phyloP scores from a whole-genome alignment of 495 filamentous ascomycete species.

The Oidiodendron maius region DNA sequence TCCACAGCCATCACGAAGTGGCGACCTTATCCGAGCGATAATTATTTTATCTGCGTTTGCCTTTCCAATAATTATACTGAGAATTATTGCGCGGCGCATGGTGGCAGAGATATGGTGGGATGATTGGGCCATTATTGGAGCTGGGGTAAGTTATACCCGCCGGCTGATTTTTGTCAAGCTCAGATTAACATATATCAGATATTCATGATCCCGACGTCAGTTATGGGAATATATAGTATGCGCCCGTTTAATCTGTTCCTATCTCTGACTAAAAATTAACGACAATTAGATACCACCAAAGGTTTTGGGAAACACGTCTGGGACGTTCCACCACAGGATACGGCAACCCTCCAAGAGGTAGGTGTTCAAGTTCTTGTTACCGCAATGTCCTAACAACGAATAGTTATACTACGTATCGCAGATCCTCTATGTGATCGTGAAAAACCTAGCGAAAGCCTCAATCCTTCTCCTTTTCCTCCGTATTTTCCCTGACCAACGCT shows the following conservation, averaged over 20 bases:
- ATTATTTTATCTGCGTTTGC: neutral
- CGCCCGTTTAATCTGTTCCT: too few relatives aligned
- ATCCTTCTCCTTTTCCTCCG: conserved; percentile 47
- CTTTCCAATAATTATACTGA: conserved; percentile 2
- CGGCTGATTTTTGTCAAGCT: neutral
- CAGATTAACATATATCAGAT: neutral
- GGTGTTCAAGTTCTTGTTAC: neutral
- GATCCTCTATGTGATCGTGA: conserved; percentile 34
- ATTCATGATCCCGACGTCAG: conserved; percentile 2
- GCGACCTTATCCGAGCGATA: neutral
- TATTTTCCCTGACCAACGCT: conserved; percentile 34
- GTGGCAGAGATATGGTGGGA: too few relatives aligned
- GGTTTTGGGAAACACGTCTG: too few relatives aligned
- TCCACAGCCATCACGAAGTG: conserved; percentile 1
- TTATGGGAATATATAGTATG: conserved; percentile 4
- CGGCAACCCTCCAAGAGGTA: too few relatives aligned
- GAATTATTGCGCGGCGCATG: conserved; percentile 1
- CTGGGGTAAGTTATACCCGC: neutral
- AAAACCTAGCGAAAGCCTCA: conserved; percentile 36
- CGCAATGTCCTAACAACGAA: conserved; percentile 17
- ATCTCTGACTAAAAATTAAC: neutral
- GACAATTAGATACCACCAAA: neutral
- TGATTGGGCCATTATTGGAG: conserved; percentile 3
- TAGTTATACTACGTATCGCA: neutral
- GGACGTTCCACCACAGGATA: conserved; percentile 2